Percentiles rank a stretch among this genome's conserved stretches.
Conservation (phyloP, 352 stramenopile genomes). For the Phytophthora vignae region DNA sequence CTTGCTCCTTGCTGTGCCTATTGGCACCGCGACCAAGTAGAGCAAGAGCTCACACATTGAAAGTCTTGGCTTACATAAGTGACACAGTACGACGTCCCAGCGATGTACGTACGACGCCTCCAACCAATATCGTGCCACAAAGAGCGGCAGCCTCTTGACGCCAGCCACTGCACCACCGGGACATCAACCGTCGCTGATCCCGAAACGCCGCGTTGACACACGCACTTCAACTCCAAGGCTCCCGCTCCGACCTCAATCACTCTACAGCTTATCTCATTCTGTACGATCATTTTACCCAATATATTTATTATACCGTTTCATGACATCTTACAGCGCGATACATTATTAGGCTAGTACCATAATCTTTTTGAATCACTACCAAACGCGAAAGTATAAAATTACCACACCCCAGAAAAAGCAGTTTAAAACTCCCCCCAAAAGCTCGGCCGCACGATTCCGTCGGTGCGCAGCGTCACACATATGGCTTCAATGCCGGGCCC, state of each 20-base stretch:
- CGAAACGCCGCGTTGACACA: background rate
- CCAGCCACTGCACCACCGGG: background rate
- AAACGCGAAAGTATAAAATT: background rate
- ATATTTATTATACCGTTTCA: background rate
- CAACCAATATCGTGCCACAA: background rate
- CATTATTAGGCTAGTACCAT: background rate
- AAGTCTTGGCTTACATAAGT: no score
- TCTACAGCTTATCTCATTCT: background rate
- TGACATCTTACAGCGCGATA: background rate
- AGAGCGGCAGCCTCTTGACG: background rate
- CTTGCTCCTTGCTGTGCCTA: no score
- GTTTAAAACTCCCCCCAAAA: conserved; percentile 2
- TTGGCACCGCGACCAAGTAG: no score
- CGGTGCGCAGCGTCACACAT: conserved; percentile 22
- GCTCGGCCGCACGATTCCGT: conserved; percentile 17
- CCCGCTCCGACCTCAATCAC: background rate
- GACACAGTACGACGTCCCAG: no score
- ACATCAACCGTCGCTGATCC: conserved; percentile 3
- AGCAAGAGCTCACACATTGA: no score
- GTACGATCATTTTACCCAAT: background rate
- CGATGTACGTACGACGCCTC: no score
- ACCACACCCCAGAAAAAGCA: background rate
- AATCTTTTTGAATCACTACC: background rate
- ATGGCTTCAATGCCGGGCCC: conserved; percentile 32
- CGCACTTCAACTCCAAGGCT: background rate